Evolutionary conservation across 352 stramenopile genomes (phyloP), one percentile per base, ranked within the genome.

Genomic region (Phytophthora cryptogea): DNA sequence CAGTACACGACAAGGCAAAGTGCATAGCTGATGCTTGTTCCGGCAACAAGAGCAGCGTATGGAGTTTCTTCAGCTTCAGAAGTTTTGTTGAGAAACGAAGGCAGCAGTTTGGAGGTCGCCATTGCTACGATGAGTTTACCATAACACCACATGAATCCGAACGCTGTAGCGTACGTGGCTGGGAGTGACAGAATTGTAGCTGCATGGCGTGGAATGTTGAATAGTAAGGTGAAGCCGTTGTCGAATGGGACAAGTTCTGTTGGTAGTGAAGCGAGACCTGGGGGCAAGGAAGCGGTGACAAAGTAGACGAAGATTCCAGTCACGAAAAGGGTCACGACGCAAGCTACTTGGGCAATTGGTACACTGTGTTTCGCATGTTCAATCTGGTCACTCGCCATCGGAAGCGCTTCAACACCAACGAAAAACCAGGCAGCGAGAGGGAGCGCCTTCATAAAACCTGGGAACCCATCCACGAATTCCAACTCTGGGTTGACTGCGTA

Each of bases 61-160:
- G 67, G 59, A 3, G 57, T 65, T 16, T 63, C 64, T 17, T 46
- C 53, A 0, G n/a, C n/a, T 28, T 14, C 16, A 0, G 66, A 63
- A 2, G 59, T 72, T n/a, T 54, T 64, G 5, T 42, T 32, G 8
- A 87, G 63, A 2, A 69, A 63, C 1, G 45, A 16, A 3, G 77
- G 72, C 14, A 87, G 27, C 9, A 87, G 39, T 8, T 61, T 60
- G 1, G 74, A 87, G 13, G 48, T 68, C 0, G 74, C 77, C 74
- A 87, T 84, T 9, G 74, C 63, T 1, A 66, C 43, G 8, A 87
- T 77, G 4, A 87, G 59, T 40, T 82, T 83, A 1, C 74, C 74
- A 49, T 83, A 85, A 30, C 68, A 80, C 62, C 76, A 83, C 52
- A 86, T 80, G 40, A 85, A 85, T 0, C 72, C 76, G 43, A 76